Evolutionary conservation across 176 grass and related monocot genomes (phyloP).

Genomic region (Sorghum bicolor): DNA sequence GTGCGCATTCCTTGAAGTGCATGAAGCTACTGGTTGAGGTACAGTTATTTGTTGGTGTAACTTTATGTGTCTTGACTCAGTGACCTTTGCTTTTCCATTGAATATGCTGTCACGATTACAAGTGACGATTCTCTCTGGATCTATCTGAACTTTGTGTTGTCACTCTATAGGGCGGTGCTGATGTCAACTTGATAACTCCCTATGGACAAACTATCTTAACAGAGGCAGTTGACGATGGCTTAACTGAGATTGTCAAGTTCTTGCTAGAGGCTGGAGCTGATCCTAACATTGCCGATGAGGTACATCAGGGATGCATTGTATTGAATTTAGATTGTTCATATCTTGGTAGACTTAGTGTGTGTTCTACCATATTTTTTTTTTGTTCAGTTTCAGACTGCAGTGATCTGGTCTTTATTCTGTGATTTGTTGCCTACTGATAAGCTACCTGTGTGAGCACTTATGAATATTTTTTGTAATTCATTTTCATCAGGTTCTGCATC

Average conservation of each 20-base stretch:
- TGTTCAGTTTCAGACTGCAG: neutral
- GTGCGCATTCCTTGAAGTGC: conserved; percentile 18
- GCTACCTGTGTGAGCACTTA: neutral
- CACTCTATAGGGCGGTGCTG: conserved; percentile 39
- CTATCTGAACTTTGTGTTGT: neutral
- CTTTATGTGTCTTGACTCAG: no score
- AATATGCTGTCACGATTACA: neutral
- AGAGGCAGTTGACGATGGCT: conserved; percentile 18
- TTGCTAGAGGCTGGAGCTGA: conserved; percentile 48
- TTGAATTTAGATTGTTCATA: neutral
- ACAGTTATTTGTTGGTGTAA: neutral
- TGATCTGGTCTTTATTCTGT: neutral
- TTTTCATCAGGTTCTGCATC: neutral
- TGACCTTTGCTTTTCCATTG: neutral
- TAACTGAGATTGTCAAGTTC: conserved; percentile 33
- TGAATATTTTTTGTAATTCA: neutral
- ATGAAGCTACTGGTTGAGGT: conserved; percentile 39
- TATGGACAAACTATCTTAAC: conserved; percentile 16
- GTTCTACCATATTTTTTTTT: neutral
- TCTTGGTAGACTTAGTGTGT: neutral
- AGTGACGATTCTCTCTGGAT: neutral
- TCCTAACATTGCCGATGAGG: conserved; percentile 39
- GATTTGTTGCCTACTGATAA: neutral
- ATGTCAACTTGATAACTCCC: conserved; percentile 26
- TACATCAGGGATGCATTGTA: neutral